These are phyloP conservation scores for Claviceps sp. DNA, from an alignment of 2,329 filamentous ascomycete genomes.

Conservation along the genomic window DNA sequence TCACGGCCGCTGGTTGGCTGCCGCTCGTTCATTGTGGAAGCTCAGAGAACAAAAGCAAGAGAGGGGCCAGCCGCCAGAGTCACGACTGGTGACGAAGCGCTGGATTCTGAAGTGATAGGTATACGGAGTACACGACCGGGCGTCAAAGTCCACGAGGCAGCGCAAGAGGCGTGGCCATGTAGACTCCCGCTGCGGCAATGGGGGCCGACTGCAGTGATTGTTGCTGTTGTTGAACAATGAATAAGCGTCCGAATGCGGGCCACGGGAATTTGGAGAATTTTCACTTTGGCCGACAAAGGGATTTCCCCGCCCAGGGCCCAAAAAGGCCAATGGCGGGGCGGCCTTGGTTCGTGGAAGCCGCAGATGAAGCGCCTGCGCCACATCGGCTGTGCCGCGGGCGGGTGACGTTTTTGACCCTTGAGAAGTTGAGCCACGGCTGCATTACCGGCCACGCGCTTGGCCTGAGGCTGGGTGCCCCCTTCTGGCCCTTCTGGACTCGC, in stretches of 20 bases:
- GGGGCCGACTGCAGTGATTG: too few relatives aligned
- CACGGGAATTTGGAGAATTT: neutral
- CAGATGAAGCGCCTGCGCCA: neutral
- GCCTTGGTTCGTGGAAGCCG: neutral
- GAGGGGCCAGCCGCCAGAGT: neutral
- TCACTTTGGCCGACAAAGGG: neutral
- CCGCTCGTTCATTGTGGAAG: neutral
- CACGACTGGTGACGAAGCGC: too few relatives aligned
- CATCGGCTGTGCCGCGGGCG: neutral
- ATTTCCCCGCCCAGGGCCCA: neutral
- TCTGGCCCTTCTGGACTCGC: neutral
- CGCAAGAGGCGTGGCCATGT: neutral
- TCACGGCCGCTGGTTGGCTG: neutral
- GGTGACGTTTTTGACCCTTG: neutral
- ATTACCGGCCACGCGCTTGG: neutral
- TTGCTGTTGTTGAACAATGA: neutral
- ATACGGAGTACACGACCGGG: too few relatives aligned
- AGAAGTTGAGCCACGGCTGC: neutral
- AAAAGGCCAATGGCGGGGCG: neutral
- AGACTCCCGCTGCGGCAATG: too few relatives aligned
- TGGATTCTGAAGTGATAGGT: too few relatives aligned
- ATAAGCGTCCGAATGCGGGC: neutral
- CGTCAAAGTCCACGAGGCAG: too few relatives aligned
- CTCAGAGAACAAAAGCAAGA: neutral
- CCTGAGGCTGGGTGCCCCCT: neutral